phyloP scores from a whole-genome alignment of 208 protist genomes.

The Blechomonas ayalai region DNA sequence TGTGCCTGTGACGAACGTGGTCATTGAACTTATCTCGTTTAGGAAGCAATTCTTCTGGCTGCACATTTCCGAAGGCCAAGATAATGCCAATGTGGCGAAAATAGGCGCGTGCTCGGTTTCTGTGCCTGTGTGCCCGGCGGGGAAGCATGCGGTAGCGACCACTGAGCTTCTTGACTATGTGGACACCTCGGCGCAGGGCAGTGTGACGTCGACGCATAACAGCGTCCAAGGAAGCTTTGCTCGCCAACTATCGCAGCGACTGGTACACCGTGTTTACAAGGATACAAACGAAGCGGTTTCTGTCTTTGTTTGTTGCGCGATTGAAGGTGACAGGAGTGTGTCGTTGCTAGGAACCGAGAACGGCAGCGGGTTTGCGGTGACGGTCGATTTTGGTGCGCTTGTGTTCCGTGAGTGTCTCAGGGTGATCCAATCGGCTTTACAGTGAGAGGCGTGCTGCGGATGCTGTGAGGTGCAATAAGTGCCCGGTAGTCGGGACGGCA shows the following conservation, averaged over 20 bases:
- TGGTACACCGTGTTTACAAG: slow-evolving; percentile 21
- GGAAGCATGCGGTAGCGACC: not conserved
- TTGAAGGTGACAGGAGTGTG: slow-evolving; percentile 26
- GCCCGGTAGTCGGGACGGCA: no score
- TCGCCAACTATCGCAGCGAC: slow-evolving; percentile 26
- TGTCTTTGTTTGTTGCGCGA: slow-evolving; percentile 47
- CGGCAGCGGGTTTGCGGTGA: slow-evolving; percentile 29
- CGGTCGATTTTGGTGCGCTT: slow-evolving; percentile 34
- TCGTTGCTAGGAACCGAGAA: slow-evolving; percentile 41
- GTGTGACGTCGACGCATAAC: slow-evolving; percentile 3
- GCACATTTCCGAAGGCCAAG: slow-evolving; percentile 37
- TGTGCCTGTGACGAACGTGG: slow-evolving; percentile 28
- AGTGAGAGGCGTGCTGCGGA: no score
- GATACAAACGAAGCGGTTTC: slow-evolving; percentile 9
- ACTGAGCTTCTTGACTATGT: not conserved
- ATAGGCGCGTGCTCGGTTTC: no score
- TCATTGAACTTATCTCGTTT: slow-evolving; percentile 38
- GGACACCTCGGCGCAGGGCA: not conserved
- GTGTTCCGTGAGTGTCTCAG: slow-evolving; percentile 22
- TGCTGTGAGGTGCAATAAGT: no score
- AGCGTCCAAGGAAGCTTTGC: slow-evolving; percentile 29
- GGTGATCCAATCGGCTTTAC: slow-evolving; percentile 14
- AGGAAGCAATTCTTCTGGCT: slow-evolving; percentile 52
- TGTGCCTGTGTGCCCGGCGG: not conserved
- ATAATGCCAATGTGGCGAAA: no score